Evolutionary conservation across 2,329 filamentous ascomycete species (phyloP), one percentile per base, ranked within the genome.

Genomic region (Neonectria sp.): DNA sequence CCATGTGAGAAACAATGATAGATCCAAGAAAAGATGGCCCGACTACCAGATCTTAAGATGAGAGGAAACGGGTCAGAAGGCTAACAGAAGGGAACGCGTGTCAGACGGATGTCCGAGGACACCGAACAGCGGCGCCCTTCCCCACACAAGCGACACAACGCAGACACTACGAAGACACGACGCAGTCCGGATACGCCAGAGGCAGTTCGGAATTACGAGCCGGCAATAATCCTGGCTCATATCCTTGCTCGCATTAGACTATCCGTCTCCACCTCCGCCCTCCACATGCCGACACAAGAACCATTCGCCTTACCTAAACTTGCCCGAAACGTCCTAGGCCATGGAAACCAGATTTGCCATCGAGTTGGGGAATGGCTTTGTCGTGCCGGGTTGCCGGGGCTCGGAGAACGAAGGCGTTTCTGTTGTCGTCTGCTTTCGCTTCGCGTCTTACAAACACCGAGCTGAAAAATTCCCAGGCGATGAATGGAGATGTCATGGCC

Each of bases 201-300:
- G 27, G 25, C 35, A 57, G 29, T 37, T 69, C 73, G 73, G 73
- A 69, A 60, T 68, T 75, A 71, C 59, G 60, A 70, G 45, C 63
- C 69, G 72, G 69, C 57, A 75, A 72, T 74, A 71, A 74, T 65
- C 21, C 43, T 27, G 27, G 37, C 25, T 55, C 37, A 15, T 17
- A n/a, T 55, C 51, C 52, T 21, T 55, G 46, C 27, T 37, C 48
- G 33, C 52, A 57, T 31, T 25, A 15, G 57, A 68, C 65, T 27
- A 56, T 56, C 27, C 51, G 55, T 46, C 55, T 31, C 65, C 59
- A 64, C 60, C 52, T 53, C 52, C 60, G 25, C 56, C 52, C 55
- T 70, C 71, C 73, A 73, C 71, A 65, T 60, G n/a, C 65, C 45
- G 58, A 61, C 40, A 52, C 46, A 25, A 21, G 43, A 37, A 45